phyloP scores from a whole-genome alignment of 2,329 filamentous ascomycete species.

The Leptosphaerulina australis region DNA sequence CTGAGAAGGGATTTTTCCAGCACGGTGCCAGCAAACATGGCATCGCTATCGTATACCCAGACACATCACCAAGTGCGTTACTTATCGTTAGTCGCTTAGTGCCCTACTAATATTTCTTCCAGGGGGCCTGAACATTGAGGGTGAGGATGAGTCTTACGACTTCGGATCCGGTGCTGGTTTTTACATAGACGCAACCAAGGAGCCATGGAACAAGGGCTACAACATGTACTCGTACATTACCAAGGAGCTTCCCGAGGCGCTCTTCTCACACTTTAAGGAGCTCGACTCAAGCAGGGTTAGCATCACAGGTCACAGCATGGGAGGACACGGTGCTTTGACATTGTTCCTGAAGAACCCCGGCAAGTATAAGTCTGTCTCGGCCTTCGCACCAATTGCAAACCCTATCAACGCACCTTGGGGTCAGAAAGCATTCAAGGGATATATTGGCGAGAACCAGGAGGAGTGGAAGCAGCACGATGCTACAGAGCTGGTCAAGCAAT shows the following conservation, averaged over 20 bases:
- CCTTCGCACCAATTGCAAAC: slow-evolving; percentile 90
- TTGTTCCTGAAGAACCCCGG: slow-evolving; percentile 91
- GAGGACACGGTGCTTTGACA: slow-evolving; percentile 92
- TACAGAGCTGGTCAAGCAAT: slow-evolving; percentile 82
- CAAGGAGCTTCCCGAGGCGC: slow-evolving; percentile 78
- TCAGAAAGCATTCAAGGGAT: slow-evolving; percentile 90
- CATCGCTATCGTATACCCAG: slow-evolving; percentile 92
- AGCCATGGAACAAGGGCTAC: slow-evolving; percentile 79
- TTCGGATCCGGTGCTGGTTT: slow-evolving; percentile 93
- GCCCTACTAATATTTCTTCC: slow-evolving; percentile 23
- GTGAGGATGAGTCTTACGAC: slow-evolving; percentile 88
- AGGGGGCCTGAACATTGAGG: slow-evolving; percentile 77
- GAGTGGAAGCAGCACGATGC: slow-evolving; percentile 91
- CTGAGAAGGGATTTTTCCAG: slow-evolving; percentile 88
- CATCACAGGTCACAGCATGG: slow-evolving; percentile 96
- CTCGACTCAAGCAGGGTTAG: slow-evolving; percentile 75
- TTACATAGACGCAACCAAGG: slow-evolving; percentile 84
- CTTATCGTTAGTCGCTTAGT: neutral
- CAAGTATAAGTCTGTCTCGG: slow-evolving; percentile 85
- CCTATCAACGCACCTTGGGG: slow-evolving; percentile 89
- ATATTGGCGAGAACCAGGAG: slow-evolving; percentile 76
- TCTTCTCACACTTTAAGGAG: slow-evolving; percentile 73
- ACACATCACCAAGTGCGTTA: slow-evolving; percentile 81
- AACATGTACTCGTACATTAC: slow-evolving; percentile 94
- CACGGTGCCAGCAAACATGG: slow-evolving; percentile 77